Base-by-base conservation (phyloP, 768 basidiomycete genomes). In the Trametes cubensis region DNA sequence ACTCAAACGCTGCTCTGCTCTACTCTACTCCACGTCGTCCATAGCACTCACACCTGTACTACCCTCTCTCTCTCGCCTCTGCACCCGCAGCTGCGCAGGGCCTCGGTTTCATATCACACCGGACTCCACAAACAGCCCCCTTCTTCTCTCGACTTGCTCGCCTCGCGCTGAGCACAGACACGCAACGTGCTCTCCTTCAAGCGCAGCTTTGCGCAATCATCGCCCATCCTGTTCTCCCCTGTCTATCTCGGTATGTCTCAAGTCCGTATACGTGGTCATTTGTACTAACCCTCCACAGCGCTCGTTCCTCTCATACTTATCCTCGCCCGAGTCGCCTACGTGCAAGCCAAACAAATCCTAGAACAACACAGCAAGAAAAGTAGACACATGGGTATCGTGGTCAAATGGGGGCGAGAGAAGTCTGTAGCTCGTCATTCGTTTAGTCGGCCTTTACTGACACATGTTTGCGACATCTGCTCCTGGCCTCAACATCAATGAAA, bases 321-420 rank as follows among this genome's bases (percentile, higher is more conserved):
- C 61, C 69, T 76, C 51, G 70, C 74, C 38, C 63, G 64, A 49
- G 59, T 71, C 20, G 53, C 63, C 15, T 71, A 69, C 66, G 58
- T 71, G 42, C 72, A 70, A 42, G 61, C 65, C 28, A 70, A 65
- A 48, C 68, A 65, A 42, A 52, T 72, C 62, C 47, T 67, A 48
- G 62, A 49, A 40, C 54, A 38, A 38, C 26, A 14, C 30, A 44
- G 39, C 25, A 64, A 51, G 41, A 55, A 58, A 28, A 25, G 54
- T 40, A 57, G 65, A 60, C 60, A 59, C 61, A 73, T 75, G 71
- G 79, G 76, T 73, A 69, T 81, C 34, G 70, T 72, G 63, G 78
- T 83, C 60, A 84, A 83, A 70, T 83, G 82, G 82, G 80, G 73
- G 20, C 75, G 78, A 54, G 81, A 83, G 64, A 74, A 77, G 72